A percentile compares a stretch with the other conserved stretches of the same genome.
Conservation (phyloP, 2,329 filamentous ascomycete species). For the Claviceps sp. region DNA sequence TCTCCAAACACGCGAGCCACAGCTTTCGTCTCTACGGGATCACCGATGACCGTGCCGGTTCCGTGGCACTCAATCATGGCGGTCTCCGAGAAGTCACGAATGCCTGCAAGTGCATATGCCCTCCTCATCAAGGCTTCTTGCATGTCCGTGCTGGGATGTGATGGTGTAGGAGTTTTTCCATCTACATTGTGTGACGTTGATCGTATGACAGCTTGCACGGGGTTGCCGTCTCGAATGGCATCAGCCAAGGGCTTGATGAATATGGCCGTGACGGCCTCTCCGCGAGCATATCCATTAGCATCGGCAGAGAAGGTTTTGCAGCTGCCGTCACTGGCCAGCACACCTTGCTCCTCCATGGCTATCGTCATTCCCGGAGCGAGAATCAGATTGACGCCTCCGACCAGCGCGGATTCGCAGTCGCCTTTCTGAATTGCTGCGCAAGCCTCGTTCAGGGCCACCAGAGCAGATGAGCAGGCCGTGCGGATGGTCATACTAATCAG, state of each 20-base stretch:
- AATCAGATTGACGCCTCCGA: constrained; percentile 19
- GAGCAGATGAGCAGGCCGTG: constrained; percentile 26
- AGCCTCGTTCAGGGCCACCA: constrained; percentile 23
- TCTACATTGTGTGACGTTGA: constrained; percentile 26
- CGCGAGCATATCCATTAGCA: constrained; percentile 37
- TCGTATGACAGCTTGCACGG: constrained; percentile 25
- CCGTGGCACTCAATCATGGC: constrained; percentile 26
- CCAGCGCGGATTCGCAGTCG: constrained; percentile 16
- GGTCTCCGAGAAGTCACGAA: constrained; percentile 14
- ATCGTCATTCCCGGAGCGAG: constrained; percentile 13
- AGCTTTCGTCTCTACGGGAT: constrained; percentile 22
- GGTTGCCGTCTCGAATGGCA: constrained; percentile 33
- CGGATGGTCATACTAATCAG: constrained; percentile 15
- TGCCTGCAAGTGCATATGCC: constrained; percentile 17
- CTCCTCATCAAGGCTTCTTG: constrained; percentile 21
- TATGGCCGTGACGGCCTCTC: constrained; percentile 32
- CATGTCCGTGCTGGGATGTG: constrained; percentile 21
- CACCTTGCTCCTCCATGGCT: constrained; percentile 19
- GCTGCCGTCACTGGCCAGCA: constrained; percentile 21
- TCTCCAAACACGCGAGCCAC: constrained; percentile 18
- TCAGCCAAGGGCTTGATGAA: constrained; percentile 32
- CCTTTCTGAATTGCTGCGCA: constrained; percentile 16
- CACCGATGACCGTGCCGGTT: constrained; percentile 25
- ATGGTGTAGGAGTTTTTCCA: constrained; percentile 28
- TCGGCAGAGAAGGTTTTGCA: constrained; percentile 26